Base-by-base conservation (phyloP, 2,329 filamentous ascomycete genomes). In the Aciculosporium take region DNA sequence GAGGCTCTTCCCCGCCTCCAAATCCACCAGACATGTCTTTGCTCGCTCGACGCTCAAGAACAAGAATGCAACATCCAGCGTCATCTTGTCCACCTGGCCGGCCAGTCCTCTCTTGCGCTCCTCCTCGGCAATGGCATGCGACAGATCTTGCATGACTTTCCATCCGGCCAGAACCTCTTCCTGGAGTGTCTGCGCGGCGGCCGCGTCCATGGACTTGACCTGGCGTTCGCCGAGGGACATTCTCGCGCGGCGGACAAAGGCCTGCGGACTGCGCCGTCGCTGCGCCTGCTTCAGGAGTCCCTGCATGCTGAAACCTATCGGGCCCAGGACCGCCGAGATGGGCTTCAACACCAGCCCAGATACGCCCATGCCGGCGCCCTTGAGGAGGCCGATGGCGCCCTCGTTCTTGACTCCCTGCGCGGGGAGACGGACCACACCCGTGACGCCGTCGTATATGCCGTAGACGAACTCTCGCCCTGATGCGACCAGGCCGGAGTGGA, bases 301-400 rank as follows among this genome's bases (percentile, higher is more conserved):
- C 52, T 82, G 80, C 46, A 80, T 64, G 0, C 73, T 68, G 49
- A 77, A 83, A 0, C 75, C 76, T 3, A 76, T 49, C 0, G 76
- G 75, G 0, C 76, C 75, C 1, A 79, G 53, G 1, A 80, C 43
- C 5, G 78, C 79, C 0, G 76, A 67, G 5, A 81, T 65, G 39
- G 79, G 71, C 55, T 83, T 83, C 23, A 82, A 63, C 2, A 81
- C 65, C 20, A 81, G 69, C 0, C 79, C 77, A 1, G 69, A 73
- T 7, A 81, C 49, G 1, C 79, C 79, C 65, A 76, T 78, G 12
- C 74, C 77, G 0, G 77, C 59, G 2, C 79, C 79, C 31, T 71
- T 61, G 13, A 70, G 50, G 29, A 69, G 62, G 0, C 67, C 68
- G 15, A 57, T 42, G 0, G 59, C 54, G 2, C 76, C 75, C 7